These are phyloP conservation scores for Dendrobium nobile DNA, from an alignment of 106 monocot species.

Conservation along the genomic window DNA sequence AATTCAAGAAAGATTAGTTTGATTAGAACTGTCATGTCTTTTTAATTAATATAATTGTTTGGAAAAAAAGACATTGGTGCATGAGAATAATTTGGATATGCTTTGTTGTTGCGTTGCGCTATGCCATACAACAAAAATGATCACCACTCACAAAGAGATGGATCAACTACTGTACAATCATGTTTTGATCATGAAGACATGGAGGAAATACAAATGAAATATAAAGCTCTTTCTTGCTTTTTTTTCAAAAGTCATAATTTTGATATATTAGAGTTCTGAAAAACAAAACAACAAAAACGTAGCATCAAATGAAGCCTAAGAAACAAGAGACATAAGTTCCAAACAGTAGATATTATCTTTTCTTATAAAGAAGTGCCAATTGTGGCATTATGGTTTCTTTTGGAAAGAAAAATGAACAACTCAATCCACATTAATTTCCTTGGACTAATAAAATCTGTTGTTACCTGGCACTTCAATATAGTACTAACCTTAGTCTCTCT, in stretches of 20 bases:
- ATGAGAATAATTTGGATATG: neutral
- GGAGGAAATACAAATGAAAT: neutral
- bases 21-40: too few species aligned
- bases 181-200: neutral
- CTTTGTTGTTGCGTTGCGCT: neutral
- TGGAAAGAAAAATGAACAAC: neutral
- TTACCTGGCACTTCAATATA: neutral
- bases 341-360: neutral
- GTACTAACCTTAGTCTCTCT: conserved; percentile 68
- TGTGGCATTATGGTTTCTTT: neutral
- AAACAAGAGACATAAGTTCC: neutral
- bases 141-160: neutral
- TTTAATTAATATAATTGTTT: too few species aligned
- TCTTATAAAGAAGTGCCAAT: neutral
- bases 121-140: neutral
- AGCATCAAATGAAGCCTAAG: neutral
- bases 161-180: neutral
- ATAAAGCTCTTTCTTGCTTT: neutral
- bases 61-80: too few species aligned
- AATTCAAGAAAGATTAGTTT: too few species aligned
- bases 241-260: neutral
- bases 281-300: neutral
- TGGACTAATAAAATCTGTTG: neutral
- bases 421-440: neutral
- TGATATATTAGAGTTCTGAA: neutral